These are phyloP conservation scores for Skeletonema grethae DNA, from an alignment of 108 stramenopile genomes.

Conservation along the genomic window DNA sequence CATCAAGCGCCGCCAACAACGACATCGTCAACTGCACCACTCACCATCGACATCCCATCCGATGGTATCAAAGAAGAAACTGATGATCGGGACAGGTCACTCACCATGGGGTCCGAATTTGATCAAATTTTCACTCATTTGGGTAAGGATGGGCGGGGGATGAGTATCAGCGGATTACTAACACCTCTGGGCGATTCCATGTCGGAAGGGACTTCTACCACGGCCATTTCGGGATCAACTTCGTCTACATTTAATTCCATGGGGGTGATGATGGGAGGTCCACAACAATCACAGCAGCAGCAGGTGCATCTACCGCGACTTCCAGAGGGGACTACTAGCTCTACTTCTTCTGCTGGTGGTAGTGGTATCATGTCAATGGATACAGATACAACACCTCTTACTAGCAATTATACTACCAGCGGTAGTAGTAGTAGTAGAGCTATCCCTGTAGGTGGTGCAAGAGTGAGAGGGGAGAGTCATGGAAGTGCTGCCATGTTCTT, in stretches of 20 bases:
- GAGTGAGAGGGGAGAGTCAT: conserved; percentile 15
- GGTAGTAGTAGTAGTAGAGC: not conserved
- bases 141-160: conserved; percentile 13
- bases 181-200: conserved; percentile 20
- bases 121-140: conserved; percentile 19
- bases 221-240: conserved; percentile 20
- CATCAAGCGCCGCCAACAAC: not conserved
- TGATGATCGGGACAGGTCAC: conserved; percentile 27
- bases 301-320: conserved; percentile 9
- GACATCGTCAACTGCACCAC: not conserved
- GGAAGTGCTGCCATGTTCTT: conserved; percentile 20
- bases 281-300: not conserved
- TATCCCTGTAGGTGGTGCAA: conserved; percentile 15
- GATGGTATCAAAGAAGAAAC: not conserved
- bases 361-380: not conserved
- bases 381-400: conserved; percentile 8
- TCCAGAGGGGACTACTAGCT: conserved; percentile 6
- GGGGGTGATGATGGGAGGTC: no score
- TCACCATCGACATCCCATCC: not conserved
- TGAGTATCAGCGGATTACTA: conserved; percentile 22
- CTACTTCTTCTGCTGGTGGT: conserved; percentile 3
- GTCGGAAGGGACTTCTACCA: conserved; percentile 21
- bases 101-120: conserved; percentile 32
- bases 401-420: conserved; percentile 6
- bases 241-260: conserved; percentile 1